Evolutionary conservation across 1,284 basidiomycete species (phyloP).

Genomic region (Marasmius fiardii): DNA sequence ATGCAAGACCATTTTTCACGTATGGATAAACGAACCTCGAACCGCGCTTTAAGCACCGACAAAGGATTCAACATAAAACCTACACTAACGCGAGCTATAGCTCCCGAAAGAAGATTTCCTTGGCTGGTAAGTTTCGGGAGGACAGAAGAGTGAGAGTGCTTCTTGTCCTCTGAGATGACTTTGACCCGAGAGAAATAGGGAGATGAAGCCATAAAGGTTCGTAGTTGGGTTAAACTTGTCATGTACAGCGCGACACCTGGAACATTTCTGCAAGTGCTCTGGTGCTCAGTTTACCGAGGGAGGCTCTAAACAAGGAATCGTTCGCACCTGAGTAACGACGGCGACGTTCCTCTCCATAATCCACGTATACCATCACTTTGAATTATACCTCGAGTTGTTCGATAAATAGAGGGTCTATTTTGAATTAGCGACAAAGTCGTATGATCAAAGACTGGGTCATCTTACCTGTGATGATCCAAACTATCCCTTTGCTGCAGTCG

Average conservation of each 20-base stretch:
- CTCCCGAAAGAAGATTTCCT: slow-evolving; percentile 91
- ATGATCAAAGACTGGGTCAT: slow-evolving; percentile 7
- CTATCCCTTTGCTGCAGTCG: slow-evolving; percentile 78
- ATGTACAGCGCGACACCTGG: slow-evolving; percentile 94
- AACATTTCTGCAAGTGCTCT: slow-evolving; percentile 64
- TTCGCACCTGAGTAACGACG: slow-evolving; percentile 71
- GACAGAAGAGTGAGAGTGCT: slow-evolving; percentile 43
- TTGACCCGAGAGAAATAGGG: slow-evolving; percentile 53
- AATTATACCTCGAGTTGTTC: slow-evolving; percentile 58
- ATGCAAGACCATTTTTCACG: not conserved
- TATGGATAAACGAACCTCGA: slow-evolving; percentile 73
- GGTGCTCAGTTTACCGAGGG: not conserved
- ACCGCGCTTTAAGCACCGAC: slow-evolving; percentile 92
- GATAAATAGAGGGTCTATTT: slow-evolving; percentile 38
- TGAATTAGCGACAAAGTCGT: slow-evolving; percentile 24
- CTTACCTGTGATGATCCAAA: slow-evolving; percentile 16
- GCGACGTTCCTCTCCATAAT: slow-evolving; percentile 84
- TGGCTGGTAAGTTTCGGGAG: slow-evolving; percentile 75
- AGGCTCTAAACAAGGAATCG: not conserved
- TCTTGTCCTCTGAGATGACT: slow-evolving; percentile 17
- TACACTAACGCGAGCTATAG: slow-evolving; percentile 79
- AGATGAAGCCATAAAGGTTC: slow-evolving; percentile 66
- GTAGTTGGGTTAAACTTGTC: slow-evolving; percentile 79
- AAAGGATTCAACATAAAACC: slow-evolving; percentile 93
- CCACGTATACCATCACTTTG: slow-evolving; percentile 60